Conservation (phyloP, 768 basidiomycete species). For the Phaffia australis region DNA sequence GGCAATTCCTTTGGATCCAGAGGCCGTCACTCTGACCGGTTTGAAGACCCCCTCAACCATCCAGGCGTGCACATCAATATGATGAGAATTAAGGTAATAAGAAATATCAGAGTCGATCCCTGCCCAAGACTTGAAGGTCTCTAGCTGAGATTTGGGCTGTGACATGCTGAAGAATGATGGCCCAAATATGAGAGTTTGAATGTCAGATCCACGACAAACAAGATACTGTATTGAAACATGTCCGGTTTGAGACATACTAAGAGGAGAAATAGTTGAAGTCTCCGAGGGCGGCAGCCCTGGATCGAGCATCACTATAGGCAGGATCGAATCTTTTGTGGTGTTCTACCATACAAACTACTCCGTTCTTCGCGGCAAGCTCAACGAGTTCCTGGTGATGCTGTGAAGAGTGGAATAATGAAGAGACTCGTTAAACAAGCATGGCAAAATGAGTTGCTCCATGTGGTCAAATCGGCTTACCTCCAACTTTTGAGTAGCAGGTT, state of each 20-base stretch:
- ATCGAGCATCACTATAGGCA: constrained; percentile 70
- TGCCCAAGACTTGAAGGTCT: constrained; percentile 91
- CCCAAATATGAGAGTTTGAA: background rate
- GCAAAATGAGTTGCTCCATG: too few relatives aligned
- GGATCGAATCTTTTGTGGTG: constrained; percentile 83
- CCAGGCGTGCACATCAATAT: constrained; percentile 51
- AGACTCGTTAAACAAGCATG: too few relatives aligned
- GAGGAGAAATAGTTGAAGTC: constrained; percentile 16
- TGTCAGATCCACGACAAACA: background rate
- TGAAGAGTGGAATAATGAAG: constrained; percentile 71
- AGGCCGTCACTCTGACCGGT: constrained; percentile 61
- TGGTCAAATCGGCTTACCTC: constrained; percentile 48
- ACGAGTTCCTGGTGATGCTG: constrained; percentile 72
- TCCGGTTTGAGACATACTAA: too few relatives aligned
- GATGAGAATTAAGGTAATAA: constrained; percentile 77
- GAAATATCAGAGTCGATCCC: constrained; percentile 90
- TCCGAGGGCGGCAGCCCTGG: constrained; percentile 35
- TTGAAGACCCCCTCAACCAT: constrained; percentile 40
- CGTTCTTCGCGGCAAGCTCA: constrained; percentile 61
- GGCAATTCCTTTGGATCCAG: constrained; percentile 81
- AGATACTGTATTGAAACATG: background rate
- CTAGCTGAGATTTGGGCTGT: constrained; percentile 86
- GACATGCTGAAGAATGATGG: constrained; percentile 52
- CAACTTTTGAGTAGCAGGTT: constrained; percentile 36
- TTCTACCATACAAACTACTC: constrained; percentile 84